Percentiles rank a stretch among this genome's conserved stretches.
Evolutionary conservation across 495 filamentous ascomycete species (phyloP).

Genomic region (Aspergillus taichungensis): DNA sequence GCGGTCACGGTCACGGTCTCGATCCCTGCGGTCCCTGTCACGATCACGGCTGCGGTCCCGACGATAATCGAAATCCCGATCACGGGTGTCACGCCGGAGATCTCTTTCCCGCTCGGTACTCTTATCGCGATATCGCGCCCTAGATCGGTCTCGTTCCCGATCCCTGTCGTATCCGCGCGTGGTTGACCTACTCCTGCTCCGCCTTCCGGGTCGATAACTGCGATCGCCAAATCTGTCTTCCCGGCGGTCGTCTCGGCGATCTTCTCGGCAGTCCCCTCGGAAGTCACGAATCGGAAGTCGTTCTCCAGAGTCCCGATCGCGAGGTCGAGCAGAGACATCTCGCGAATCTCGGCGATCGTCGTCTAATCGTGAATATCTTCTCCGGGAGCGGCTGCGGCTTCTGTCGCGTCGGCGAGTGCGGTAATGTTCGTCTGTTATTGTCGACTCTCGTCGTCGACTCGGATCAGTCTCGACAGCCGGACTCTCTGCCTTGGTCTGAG

Average conservation of each 20-base stretch:
- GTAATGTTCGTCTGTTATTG: slow-evolving; percentile 18
- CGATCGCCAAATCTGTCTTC: slow-evolving; percentile 20
- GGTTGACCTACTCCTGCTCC: slow-evolving; percentile 32
- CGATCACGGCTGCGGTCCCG: slow-evolving; percentile 18
- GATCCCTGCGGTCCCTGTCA: slow-evolving; percentile 21
- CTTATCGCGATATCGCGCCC: slow-evolving; percentile 22
- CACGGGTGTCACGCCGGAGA: slow-evolving; percentile 15
- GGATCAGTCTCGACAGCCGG: slow-evolving; percentile 18
- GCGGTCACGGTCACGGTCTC: slow-evolving; percentile 18
- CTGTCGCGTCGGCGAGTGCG: slow-evolving; percentile 23
- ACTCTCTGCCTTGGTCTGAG: slow-evolving; percentile 21
- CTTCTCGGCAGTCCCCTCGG: slow-evolving; percentile 5
- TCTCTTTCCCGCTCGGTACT: slow-evolving; percentile 30
- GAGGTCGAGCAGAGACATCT: slow-evolving; percentile 26
- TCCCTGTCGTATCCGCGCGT: slow-evolving; percentile 19
- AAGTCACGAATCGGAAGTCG: slow-evolving; percentile 28
- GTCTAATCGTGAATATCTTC: slow-evolving; percentile 27
- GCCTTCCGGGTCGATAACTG: slow-evolving; percentile 29
- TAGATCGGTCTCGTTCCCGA: slow-evolving; percentile 19
- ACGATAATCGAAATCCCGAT: slow-evolving; percentile 19
- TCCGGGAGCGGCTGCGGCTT: slow-evolving; percentile 26
- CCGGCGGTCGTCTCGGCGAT: no score
- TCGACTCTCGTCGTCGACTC: slow-evolving; percentile 19
- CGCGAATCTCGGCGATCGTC: slow-evolving; percentile 26
- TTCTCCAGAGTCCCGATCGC: slow-evolving; percentile 29